Evolutionary conservation across 345 rosid genomes (phyloP), one percentile per base, ranked within the genome.

Genomic region (Eucalyptus brandiana): DNA sequence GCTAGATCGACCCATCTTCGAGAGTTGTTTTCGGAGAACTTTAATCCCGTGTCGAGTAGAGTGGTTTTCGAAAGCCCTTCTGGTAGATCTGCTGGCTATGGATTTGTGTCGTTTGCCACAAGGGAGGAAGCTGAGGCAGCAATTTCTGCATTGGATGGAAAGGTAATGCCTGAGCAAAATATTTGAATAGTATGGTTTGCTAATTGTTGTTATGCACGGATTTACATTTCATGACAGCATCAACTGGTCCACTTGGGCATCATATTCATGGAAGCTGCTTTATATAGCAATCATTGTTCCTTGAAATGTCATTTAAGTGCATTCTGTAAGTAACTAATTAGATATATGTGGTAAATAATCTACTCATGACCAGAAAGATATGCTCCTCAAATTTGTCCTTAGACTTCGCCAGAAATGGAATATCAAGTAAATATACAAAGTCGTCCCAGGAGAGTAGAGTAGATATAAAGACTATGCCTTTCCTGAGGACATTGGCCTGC

Each of bases 41-140:
- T 94, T 89, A 94, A 92, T 62, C 94, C 95, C 6, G 93, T 96
- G 53, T 94, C 99, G 30, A 91, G 95, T 54, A 93, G 95, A 76
- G 97, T 98, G 88, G 93, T 97, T 83, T 98, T 97, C 87, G 94
- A 94, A 14, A 91, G 91, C 87, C 92, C 96, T 88, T 62, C 92
- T 50, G 96, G 98, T 87, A 93, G 92, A 91, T 93, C 99, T 92
- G 94, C 96, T 4, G 99, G 99, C 9, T 97, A 96, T 88, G 99
- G 98, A 80, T 98, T 96, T 93, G 98, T 98, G 87, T 97, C 98
- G 1, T 97, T 97, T 91, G 91, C 94, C 90, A 93, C 98, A n/a
- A 95, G 91, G 90, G 98, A 97, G 91, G 99, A 97, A 93, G 98
- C 99, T 34, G 97, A 94, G 89, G 95, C 93, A 87, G 98, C 97